Percentiles rank a stretch among this genome's conserved stretches.
Conservation (phyloP, 2,329 filamentous ascomycete species). For the Neofusicoccum kwambonambiense region DNA sequence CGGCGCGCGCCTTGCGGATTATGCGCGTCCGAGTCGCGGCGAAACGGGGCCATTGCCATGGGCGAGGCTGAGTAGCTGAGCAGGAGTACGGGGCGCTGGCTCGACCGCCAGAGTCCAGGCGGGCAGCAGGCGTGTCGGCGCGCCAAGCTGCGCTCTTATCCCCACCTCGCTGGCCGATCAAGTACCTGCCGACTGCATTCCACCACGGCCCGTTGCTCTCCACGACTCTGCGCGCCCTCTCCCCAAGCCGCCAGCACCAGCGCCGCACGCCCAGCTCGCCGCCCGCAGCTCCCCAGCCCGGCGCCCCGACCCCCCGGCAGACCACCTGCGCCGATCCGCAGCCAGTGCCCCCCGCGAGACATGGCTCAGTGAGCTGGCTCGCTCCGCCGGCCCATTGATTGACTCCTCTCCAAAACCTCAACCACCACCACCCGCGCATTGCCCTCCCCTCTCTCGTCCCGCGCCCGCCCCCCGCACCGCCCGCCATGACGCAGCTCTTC, state of each 20-base stretch:
- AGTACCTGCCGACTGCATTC: slow-evolving; percentile 2
- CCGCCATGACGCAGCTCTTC: slow-evolving; percentile 44
- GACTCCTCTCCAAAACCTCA: slow-evolving; percentile 2
- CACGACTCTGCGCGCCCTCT: not conserved
- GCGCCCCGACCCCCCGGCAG: not conserved
- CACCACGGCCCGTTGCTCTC: slow-evolving; percentile 1
- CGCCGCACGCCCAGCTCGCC: not conserved
- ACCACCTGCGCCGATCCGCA: slow-evolving; percentile 4
- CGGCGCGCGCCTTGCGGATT: not conserved
- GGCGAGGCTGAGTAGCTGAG: not conserved
- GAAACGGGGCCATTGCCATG: slow-evolving; percentile 4
- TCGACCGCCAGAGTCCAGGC: not conserved
- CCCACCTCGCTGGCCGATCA: slow-evolving; percentile 15
- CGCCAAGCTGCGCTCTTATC: slow-evolving; percentile 9
- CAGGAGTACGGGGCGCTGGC: not conserved
- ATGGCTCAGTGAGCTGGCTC: slow-evolving; percentile 35
- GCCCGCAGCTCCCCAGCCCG: not conserved
- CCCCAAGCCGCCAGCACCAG: not conserved
- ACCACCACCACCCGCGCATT: slow-evolving; percentile 11
- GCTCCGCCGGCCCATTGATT: slow-evolving; percentile 21
- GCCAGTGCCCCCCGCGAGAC: slow-evolving; percentile 18
- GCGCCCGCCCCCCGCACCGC: slow-evolving; percentile 16
- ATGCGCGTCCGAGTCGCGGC: not conserved
- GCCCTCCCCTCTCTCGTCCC: not conserved
- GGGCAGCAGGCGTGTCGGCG: not conserved